Percentiles rank a stretch among this genome's conserved stretches.
Evolutionary conservation across 495 filamentous ascomycete genomes (phyloP).

Genomic region (Chaetomium fimeti): DNA sequence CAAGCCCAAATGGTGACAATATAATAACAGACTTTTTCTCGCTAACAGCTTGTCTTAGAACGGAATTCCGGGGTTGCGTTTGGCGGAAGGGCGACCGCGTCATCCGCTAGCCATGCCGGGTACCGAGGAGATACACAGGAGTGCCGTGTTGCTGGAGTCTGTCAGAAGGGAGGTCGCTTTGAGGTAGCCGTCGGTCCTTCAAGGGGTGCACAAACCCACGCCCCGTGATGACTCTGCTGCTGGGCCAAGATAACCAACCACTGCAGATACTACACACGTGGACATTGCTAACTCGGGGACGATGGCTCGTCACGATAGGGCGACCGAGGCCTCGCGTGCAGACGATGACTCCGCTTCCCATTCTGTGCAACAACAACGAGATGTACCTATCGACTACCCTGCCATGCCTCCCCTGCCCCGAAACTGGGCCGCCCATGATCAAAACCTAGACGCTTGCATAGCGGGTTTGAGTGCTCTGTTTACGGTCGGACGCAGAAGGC

Average conservation of each 20-base stretch:
- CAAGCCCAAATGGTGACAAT: not conserved
- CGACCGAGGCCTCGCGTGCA: not conserved
- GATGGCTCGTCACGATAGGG: not conserved
- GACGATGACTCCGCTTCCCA: not conserved
- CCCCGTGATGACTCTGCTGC: not conserved
- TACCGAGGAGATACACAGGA: not conserved
- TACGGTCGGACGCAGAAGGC: not conserved
- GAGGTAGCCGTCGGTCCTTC: not conserved
- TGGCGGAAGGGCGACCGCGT: not conserved
- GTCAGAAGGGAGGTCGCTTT: not conserved
- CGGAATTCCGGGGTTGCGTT: not conserved
- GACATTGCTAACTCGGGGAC: not conserved
- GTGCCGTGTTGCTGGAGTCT: not conserved
- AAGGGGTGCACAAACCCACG: not conserved
- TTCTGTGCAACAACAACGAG: not conserved
- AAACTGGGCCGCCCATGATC: not conserved
- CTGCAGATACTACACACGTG: not conserved
- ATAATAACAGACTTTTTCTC: not conserved
- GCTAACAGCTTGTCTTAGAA: not conserved
- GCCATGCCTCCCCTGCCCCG: not conserved
- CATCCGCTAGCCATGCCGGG: not conserved
- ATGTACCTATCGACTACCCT: not conserved
- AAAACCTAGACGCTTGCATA: not conserved
- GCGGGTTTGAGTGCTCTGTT: not conserved
- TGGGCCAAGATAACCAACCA: not conserved